Conservation (phyloP, 2,329 filamentous ascomycete species). For the Chrysoporthe austroafricana region DNA sequence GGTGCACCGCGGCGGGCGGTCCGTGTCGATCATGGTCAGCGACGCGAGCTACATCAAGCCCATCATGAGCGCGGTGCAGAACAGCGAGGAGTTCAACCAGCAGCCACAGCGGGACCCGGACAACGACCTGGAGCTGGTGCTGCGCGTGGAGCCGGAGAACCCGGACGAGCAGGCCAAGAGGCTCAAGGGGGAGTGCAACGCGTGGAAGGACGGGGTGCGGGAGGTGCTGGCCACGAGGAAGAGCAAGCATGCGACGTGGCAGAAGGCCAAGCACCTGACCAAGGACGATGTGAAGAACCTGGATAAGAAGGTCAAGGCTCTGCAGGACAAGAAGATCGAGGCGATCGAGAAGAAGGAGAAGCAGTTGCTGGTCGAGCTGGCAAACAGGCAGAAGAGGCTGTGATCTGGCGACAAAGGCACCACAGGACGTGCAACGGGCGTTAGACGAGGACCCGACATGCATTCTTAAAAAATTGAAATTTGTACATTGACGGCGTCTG, state of each 20-base stretch:
- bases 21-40: constrained; percentile 43
- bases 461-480: constrained; percentile 9
- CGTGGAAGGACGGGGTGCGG: constrained; percentile 56
- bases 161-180: constrained; percentile 50
- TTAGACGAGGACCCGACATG: background rate
- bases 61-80: constrained; percentile 59
- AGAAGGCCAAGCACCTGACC: constrained; percentile 46
- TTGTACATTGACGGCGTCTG: constrained; percentile 19
- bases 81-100: constrained; percentile 60
- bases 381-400: constrained; percentile 32
- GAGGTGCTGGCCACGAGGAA: constrained; percentile 52
- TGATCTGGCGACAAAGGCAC: constrained; percentile 7
- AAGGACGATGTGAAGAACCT: constrained; percentile 47
- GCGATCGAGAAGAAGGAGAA: constrained; percentile 55
- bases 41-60: constrained; percentile 53
- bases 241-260: constrained; percentile 54
- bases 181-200: constrained; percentile 51
- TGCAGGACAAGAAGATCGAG: constrained; percentile 58
- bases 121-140: constrained; percentile 62
- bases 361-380: constrained; percentile 48
- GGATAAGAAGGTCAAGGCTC: constrained; percentile 53
- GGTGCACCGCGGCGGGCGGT: constrained; percentile 49
- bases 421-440: background rate
- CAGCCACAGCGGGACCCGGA: constrained; percentile 62
- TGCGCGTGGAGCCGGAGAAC: constrained; percentile 57